These are phyloP conservation scores for Zygoascus ofunaensis DNA, from an alignment of 805 yeast species.

Conservation along the genomic window DNA sequence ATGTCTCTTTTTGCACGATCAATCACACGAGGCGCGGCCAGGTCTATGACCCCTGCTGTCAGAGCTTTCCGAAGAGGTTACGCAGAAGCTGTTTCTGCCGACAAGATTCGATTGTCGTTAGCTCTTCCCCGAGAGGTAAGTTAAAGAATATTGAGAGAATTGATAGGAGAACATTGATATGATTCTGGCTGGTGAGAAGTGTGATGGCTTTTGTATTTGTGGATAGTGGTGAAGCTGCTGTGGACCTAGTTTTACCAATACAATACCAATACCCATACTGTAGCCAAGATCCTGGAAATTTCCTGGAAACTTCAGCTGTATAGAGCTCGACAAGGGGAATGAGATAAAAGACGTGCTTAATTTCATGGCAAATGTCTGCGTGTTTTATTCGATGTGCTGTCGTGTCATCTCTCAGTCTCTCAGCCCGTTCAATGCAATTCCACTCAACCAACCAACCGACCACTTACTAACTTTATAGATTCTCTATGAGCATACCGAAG, in stretches of 20 bases:
- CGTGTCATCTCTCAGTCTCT: no score
- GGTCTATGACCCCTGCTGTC: conserved; percentile 6
- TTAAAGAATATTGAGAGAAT: neutral
- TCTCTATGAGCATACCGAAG: conserved; percentile 27
- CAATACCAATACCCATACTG: neutral
- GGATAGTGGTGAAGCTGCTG: neutral
- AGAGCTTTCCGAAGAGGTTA: conserved; percentile 50
- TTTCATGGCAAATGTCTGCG: no score
- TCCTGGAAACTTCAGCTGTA: no score
- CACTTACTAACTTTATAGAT: conserved; percentile 17
- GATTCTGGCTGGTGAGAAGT: no score
- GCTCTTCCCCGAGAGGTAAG: conserved; percentile 77
- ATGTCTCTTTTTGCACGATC: conserved; percentile 16
- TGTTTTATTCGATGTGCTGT: no score
- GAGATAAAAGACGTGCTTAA: no score
- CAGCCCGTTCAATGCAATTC: no score
- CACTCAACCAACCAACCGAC: neutral
- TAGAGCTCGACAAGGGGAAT: no score
- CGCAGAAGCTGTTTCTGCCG: conserved; percentile 73
- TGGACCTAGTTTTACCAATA: neutral
- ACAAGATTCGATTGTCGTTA: conserved; percentile 74
- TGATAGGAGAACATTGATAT: neutral
- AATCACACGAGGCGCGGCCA: conserved; percentile 9
- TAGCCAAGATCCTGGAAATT: no score
- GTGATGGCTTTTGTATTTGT: neutral